Evolutionary conservation across 352 stramenopile species (phyloP).

Genomic region (Globisporangium perplexum): DNA sequence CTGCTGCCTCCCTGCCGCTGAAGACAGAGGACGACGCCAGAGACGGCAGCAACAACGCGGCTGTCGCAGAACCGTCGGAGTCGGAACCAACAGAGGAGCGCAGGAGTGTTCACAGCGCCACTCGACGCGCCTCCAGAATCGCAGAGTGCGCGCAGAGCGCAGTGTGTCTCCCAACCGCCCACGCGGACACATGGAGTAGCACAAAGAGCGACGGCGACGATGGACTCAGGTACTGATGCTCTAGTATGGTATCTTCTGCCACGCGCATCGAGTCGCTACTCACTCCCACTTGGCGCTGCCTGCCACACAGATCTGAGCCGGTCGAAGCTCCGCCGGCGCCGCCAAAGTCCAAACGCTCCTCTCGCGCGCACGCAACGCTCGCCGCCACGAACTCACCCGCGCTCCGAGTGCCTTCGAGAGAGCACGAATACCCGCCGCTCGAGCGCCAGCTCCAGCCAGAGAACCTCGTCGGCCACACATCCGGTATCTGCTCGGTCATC

Average conservation of each 20-base stretch:
- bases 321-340: neutral
- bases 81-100: neutral
- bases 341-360: constrained; percentile 10
- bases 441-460: constrained; percentile 18
- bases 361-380: neutral
- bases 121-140: constrained; percentile 1
- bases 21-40: neutral
- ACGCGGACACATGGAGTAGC: neutral
- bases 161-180: neutral
- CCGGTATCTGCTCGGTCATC: constrained; percentile 50
- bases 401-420: neutral
- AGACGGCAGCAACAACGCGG: neutral
- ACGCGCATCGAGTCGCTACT: neutral
- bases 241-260: neutral
- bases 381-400: neutral
- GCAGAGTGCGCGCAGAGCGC: neutral
- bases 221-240: neutral
- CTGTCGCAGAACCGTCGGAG: neutral
- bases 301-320: neutral
- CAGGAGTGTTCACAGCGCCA: neutral
- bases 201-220: neutral
- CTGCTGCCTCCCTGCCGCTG: neutral
- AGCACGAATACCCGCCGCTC: neutral
- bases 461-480: constrained; percentile 53
- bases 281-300: no score